phyloP scores from a whole-genome alignment of 805 yeast species.

The Yarrowia phangngaensis region DNA sequence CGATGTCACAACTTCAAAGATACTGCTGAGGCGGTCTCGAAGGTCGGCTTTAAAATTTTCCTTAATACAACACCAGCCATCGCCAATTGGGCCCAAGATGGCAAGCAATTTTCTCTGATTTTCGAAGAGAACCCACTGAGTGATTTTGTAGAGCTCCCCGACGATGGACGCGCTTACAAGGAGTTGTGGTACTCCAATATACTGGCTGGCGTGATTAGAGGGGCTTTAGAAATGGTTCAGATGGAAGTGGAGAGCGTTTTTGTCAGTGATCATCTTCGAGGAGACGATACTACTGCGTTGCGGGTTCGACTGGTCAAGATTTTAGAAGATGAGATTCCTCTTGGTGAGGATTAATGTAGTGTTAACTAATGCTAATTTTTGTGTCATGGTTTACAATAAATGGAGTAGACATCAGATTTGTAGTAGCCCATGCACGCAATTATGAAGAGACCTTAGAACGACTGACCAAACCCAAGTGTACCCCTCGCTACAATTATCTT shows the following conservation, averaged over 20 bases:
- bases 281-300: slow-evolving; percentile 77
- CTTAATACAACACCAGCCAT: slow-evolving; percentile 75
- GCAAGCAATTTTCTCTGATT: slow-evolving; percentile 66
- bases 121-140: slow-evolving; percentile 85
- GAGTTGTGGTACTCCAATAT: slow-evolving; percentile 93
- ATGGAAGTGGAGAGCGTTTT: slow-evolving; percentile 81
- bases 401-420: too few relatives aligned
- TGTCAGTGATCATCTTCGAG: slow-evolving; percentile 74
- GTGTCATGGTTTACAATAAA: too few relatives aligned
- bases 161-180: slow-evolving; percentile 61
- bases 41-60: slow-evolving; percentile 87
- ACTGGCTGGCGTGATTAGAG: slow-evolving; percentile 82
- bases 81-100: slow-evolving; percentile 72
- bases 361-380: too few relatives aligned
- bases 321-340: slow-evolving; percentile 91
- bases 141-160: slow-evolving; percentile 92
- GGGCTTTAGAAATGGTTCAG: slow-evolving; percentile 94
- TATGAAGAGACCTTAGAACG: too few relatives aligned
- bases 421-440: too few relatives aligned
- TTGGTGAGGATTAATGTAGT: slow-evolving; percentile 71
- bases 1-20: slow-evolving; percentile 77
- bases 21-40: slow-evolving; percentile 80
- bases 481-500: too few relatives aligned
- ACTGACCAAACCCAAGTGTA: too few relatives aligned
- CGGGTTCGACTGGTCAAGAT: slow-evolving; percentile 65